Evolutionary conservation across 768 basidiomycete genomes (phyloP), one percentile per base, ranked within the genome.

Genomic region (Lentinula sp.): DNA sequence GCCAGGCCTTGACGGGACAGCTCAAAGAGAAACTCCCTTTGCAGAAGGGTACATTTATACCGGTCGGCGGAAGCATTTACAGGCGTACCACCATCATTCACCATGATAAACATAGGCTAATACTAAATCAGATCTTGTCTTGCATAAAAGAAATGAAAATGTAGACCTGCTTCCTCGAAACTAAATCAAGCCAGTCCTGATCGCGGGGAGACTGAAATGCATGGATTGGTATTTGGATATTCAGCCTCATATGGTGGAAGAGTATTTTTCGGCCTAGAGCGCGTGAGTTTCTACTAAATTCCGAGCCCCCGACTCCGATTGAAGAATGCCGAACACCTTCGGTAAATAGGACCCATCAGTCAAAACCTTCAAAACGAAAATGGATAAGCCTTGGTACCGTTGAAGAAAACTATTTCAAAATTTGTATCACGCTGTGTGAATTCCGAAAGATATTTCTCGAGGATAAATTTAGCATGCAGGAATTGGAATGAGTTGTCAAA

Each of bases 251-350:
- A 66, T 87, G 86, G 31, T 76, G 73, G 64, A 79, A 77, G 4
- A 89, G 69, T 18, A 86, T 69, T 2, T 67, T 71, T 4, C 86
- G 76, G 1, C 85, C 85, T 8, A 89, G 72, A 6, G 72, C 65
- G 86, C 88, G 66, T 89, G 88, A 2, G 86, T 62, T 52, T 86
- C 78, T 68, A 89, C 88, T 63, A 87, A 86, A 40, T 79, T 80
- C 0, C 71, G 70, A 34, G 82, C 85, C 85, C 61, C 43, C 46
- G 42, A 15, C 18, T 39, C 50, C 50, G 32, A 51, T 51, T 5
- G 50, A 32, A 31, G 50, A 32, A 51, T 51, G 50, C 32, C 50
- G 50, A 51, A 34, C 50, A 18, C 28, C 50, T 51, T 13, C 9
- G n/a, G 16, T n/a, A 46, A 18, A 9, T 42, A 18, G 8, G 15